Conservation (phyloP, 768 basidiomycete genomes). For the Lenzites betulinus region DNA sequence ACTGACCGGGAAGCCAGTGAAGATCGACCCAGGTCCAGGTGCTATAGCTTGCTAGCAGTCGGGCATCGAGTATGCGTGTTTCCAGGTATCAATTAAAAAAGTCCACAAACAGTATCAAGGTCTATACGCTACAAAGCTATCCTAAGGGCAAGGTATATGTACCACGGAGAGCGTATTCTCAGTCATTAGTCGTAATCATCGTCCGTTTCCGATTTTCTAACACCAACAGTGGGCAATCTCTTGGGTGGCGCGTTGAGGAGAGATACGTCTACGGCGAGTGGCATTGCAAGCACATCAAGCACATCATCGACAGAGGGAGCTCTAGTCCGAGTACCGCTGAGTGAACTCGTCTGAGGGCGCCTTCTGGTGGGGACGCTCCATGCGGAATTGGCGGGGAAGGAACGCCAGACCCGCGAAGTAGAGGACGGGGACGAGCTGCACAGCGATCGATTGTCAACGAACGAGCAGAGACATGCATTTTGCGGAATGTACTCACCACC, state of each 20-base stretch:
- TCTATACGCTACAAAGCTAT: too few relatives aligned
- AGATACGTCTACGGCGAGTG: not conserved
- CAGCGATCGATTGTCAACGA: not conserved
- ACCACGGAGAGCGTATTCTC: not conserved
- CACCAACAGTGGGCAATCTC: not conserved
- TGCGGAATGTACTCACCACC: constrained; percentile 48
- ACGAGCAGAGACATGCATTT: constrained; percentile 27
- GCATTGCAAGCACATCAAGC: too few relatives aligned
- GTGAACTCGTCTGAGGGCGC: constrained; percentile 15
- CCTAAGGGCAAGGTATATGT: not conserved
- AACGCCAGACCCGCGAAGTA: constrained; percentile 33
- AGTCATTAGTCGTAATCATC: not conserved
- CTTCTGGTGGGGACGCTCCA: constrained; percentile 25
- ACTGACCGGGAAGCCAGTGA: too few relatives aligned
- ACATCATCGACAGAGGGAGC: too few relatives aligned
- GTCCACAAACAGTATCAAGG: too few relatives aligned
- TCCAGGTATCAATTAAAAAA: too few relatives aligned
- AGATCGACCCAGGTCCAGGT: too few relatives aligned
- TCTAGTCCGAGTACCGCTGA: not conserved
- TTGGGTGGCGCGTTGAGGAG: not conserved
- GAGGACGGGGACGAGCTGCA: constrained; percentile 32
- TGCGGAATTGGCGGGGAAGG: constrained; percentile 35
- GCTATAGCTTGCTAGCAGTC: too few relatives aligned
- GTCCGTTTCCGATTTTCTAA: constrained; percentile 1
- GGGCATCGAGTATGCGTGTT: too few relatives aligned